A percentile compares a stretch with the other conserved stretches of the same genome.
These are phyloP conservation scores for Boletus rubropictus DNA, from an alignment of 768 basidiomycete genomes.

Conservation along the genomic window DNA sequence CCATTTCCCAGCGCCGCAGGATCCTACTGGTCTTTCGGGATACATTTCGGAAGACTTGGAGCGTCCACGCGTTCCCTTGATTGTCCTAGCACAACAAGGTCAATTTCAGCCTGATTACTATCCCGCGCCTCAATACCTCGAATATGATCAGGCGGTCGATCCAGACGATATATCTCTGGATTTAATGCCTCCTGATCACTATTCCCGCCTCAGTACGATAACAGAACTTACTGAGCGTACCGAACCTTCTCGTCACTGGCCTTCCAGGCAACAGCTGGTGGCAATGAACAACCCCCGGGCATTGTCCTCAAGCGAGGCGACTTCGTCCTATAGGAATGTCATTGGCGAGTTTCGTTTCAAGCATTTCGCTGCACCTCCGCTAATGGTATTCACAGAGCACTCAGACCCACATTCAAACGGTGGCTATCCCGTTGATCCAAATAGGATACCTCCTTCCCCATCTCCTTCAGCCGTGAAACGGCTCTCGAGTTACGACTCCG, in stretches of 20 bases:
- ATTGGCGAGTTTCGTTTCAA: conserved; percentile 41
- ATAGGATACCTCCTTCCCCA: conserved; percentile 58
- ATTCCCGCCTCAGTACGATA: conserved; percentile 54
- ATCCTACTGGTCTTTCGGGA: conserved; percentile 17
- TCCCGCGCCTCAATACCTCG: conserved; percentile 19
- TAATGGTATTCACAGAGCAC: conserved; percentile 18
- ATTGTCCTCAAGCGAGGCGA: conserved; percentile 29
- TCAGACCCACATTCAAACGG: conserved; percentile 1
- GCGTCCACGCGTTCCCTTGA: conserved; percentile 52
- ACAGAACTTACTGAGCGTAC: conserved; percentile 63
- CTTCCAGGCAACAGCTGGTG: conserved; percentile 36
- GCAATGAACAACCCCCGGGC: conserved; percentile 39
- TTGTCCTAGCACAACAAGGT: conserved; percentile 55
- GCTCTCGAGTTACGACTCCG: conserved; percentile 52
- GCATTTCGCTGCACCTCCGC: not conserved
- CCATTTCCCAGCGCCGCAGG: conserved; percentile 17
- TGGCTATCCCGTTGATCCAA: conserved; percentile 40
- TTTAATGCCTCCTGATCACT: conserved; percentile 26
- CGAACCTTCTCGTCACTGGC: conserved; percentile 48
- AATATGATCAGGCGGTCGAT: conserved; percentile 22
- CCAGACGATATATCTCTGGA: conserved; percentile 30
- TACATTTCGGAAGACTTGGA: conserved; percentile 25
- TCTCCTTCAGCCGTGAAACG: conserved; percentile 60
- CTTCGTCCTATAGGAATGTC: conserved; percentile 59
- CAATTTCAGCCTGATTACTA: conserved; percentile 30